These are phyloP conservation scores for Rhodotorula sphaerocarpa DNA, from an alignment of 768 basidiomycete genomes.

Conservation along the genomic window DNA sequence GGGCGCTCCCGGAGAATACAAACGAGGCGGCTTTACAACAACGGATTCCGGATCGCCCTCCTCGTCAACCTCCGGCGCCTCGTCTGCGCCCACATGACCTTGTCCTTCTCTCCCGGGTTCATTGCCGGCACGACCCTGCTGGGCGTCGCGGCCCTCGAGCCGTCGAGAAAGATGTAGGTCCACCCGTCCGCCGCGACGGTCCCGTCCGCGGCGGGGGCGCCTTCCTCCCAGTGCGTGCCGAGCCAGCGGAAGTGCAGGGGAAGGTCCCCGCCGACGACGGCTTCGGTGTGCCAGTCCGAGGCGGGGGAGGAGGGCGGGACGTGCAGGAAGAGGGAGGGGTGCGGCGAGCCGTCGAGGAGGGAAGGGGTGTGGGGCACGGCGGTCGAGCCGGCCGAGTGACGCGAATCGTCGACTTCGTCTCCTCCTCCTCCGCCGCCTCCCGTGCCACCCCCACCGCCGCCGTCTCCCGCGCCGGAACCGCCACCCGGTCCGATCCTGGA, in stretches of 20 bases:
- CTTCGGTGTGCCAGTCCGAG: conserved; percentile 19
- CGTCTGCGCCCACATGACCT: background rate
- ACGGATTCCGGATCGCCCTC: conserved; percentile 1
- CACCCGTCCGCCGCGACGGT: conserved; percentile 18
- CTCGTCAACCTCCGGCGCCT: conserved; percentile 10
- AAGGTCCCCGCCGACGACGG: conserved; percentile 18
- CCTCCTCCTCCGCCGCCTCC: background rate
- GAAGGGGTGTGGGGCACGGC: too few relatives aligned
- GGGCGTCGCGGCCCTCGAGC: conserved; percentile 1
- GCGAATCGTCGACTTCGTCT: background rate
- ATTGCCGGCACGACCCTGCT: background rate
- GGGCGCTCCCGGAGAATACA: too few relatives aligned
- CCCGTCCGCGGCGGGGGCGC: background rate
- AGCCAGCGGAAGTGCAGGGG: conserved; percentile 14
- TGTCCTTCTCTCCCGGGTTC: conserved; percentile 14
- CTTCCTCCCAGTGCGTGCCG: conserved; percentile 22
- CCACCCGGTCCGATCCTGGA: background rate
- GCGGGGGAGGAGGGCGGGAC: too few relatives aligned
- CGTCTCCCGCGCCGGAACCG: background rate
- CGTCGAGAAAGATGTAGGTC: conserved; percentile 26
- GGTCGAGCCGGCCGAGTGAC: too few relatives aligned
- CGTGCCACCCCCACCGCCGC: background rate
- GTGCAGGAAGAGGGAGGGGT: too few relatives aligned
- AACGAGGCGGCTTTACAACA: too few relatives aligned
- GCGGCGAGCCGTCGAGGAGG: too few relatives aligned